Base-by-base conservation (phyloP, 495 filamentous ascomycete genomes). In the Aspergillus kassunensis region DNA sequence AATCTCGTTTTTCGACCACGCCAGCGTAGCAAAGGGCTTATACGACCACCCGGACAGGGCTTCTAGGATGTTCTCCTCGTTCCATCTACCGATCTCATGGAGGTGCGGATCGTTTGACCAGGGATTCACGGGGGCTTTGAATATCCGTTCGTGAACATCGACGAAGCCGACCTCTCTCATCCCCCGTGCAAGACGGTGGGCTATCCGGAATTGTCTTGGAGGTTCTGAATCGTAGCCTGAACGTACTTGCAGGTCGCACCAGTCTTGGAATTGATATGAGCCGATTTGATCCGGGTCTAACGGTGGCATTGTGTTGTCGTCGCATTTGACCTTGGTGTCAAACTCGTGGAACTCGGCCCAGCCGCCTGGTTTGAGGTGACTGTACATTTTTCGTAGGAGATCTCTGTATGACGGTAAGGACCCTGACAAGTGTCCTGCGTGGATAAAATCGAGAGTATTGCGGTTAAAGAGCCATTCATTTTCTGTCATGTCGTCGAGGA, bases 281-380 rank as follows among this genome's bases (percentile, higher is more conserved):
- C 72, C 69, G 51, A 63, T 74, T 23, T 68, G 68, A 30, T 75
- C 70, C 23, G 66, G 66, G 37, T 73, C 66, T 34, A 65, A 61
- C 1, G 71, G 71, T 2, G 74, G 72, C 69, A 88, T 76, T 4
- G 80, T 81, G 9, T 67, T 77, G 51, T 88, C 84, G 55, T 88
- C 84, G 55, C 80, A 84, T 46, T 64, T 62, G 4, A 76, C 75
- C n/a, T 70, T 71, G n/a, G 69, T 69, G 46, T 80, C 74, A 21
- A 82, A 55, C 53, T 89, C 85, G 53, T 86, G 81, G 50, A 76
- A 76, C 64, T 88, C 84, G 36, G 87, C 64, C 62, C 77, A 87
- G 27, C 82, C 83, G n/a, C 83, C 83, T 0, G 84, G 82, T 55
- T 79, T 76, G 18, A 82, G 72, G 46, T 83, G 74, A 33, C 75